Evolutionary conservation across 306 rosid species (phyloP).

Genomic region (Amphicarpaea edgeworthii): DNA sequence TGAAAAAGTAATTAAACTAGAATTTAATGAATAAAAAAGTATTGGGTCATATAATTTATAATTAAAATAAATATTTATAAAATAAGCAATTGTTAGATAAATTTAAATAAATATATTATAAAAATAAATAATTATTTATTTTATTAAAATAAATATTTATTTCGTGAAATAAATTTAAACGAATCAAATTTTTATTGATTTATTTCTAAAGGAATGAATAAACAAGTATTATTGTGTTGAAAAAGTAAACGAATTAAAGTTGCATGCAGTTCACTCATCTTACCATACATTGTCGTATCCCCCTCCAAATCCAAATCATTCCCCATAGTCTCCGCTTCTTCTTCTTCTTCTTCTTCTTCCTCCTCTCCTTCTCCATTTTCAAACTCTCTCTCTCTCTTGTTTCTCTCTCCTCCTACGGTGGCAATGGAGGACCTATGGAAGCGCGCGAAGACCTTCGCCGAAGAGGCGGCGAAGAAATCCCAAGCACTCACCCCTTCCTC

Average conservation of each 20-base stretch:
- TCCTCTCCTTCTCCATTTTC: neutral
- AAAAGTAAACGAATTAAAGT: neutral
- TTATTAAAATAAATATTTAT: too few species aligned
- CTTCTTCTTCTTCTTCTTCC: neutral
- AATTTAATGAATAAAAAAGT: too few species aligned
- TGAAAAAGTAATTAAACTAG: too few species aligned
- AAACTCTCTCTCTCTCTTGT: neutral
- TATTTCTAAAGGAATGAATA: too few species aligned
- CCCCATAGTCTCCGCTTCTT: neutral
- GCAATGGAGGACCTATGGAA: constrained; percentile 91
- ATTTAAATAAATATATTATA: too few species aligned
- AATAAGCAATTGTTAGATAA: too few species aligned
- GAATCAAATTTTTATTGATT: too few species aligned
- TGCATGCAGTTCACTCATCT: neutral
- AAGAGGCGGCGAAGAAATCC: constrained; percentile 92
- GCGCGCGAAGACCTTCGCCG: constrained; percentile 87
- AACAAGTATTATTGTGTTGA: neutral
- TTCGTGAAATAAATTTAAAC: too few species aligned
- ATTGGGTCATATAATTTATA: too few species aligned
- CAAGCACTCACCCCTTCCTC: constrained; percentile 69
- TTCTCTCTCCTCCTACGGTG: constrained; percentile 13
- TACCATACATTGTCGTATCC: neutral
- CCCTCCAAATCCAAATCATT: neutral
- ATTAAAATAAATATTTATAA: too few species aligned
- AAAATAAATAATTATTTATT: too few species aligned